A percentile compares a stretch with the other conserved stretches of the same genome.
phyloP scores from a whole-genome alignment of 441 rosid species.

The Codiaeum variegatum region DNA sequence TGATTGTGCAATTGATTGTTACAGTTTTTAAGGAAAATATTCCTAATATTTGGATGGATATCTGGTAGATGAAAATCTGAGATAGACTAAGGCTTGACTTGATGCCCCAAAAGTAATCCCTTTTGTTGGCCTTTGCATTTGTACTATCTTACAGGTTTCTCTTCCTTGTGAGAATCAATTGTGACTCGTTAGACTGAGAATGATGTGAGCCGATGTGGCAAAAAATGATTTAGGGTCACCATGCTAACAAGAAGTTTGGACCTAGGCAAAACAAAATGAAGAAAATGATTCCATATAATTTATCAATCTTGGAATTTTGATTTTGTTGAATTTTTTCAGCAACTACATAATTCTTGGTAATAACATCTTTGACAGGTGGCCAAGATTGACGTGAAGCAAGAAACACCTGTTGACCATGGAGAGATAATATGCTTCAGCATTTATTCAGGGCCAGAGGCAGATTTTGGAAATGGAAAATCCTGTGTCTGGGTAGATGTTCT shows the following conservation, averaged over 20 bases:
- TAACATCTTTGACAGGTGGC: constrained; percentile 58
- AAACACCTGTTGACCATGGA: constrained; percentile 90
- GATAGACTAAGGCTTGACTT: not conserved
- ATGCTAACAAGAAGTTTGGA: not conserved
- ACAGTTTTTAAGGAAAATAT: not conserved
- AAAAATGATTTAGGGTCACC: not conserved
- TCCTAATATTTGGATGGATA: not conserved
- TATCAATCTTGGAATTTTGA: not conserved
- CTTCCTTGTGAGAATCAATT: not conserved
- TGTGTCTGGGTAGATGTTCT: constrained; percentile 94
- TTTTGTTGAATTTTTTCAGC: not conserved
- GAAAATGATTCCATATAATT: not conserved
- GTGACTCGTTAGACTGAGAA: not conserved
- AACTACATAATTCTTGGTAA: constrained; percentile 21
- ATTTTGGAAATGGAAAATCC: constrained; percentile 84
- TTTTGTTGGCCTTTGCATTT: not conserved
- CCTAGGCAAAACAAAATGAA: not conserved
- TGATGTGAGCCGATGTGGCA: not conserved
- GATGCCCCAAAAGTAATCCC: not conserved
- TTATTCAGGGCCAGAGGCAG: constrained; percentile 75
- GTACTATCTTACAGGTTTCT: not conserved
- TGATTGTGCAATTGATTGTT: not conserved
- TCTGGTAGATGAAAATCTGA: not conserved
- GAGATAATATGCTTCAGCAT: constrained; percentile 90
- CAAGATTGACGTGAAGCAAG: constrained; percentile 78